Evolutionary conservation across 1,284 basidiomycete genomes (phyloP).

Genomic region (Boletus subluridellus): DNA sequence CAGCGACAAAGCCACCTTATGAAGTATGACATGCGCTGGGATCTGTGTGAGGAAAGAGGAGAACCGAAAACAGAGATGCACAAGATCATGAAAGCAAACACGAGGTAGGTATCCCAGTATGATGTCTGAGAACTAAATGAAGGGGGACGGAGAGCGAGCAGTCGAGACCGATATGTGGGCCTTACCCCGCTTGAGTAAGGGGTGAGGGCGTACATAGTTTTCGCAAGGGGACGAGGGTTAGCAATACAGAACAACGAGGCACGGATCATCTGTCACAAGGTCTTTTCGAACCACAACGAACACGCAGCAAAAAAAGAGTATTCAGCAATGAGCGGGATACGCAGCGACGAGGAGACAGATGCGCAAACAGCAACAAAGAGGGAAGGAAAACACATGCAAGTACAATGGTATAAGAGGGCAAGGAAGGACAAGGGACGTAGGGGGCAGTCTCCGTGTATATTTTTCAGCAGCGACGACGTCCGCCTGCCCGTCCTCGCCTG

Average conservation of each 20-base stretch:
- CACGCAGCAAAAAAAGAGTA: too few species aligned
- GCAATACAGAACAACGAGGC: too few species aligned
- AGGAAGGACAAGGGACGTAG: neutral
- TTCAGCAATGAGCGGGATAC: neutral
- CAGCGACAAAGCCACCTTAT: neutral
- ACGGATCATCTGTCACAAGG: too few species aligned
- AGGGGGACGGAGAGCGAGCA: neutral
- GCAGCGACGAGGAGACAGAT: constrained; percentile 1
- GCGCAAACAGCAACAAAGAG: constrained; percentile 3
- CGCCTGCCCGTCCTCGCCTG: neutral
- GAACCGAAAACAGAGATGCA: neutral
- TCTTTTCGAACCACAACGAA: too few species aligned
- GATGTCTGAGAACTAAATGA: neutral
- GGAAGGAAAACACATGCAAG: neutral
- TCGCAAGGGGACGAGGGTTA: too few species aligned
- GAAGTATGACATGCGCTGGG: too few species aligned
- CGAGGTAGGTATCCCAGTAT: too few species aligned
- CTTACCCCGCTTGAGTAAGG: neutral
- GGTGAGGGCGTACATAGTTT: neutral
- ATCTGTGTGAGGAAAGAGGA: too few species aligned
- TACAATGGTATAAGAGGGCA: neutral
- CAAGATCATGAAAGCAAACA: too few species aligned
- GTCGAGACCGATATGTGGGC: too few species aligned
- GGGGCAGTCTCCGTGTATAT: neutral
- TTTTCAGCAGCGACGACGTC: neutral